Evolutionary conservation across 768 basidiomycete genomes (phyloP).

Genomic region (Mycena filopes): DNA sequence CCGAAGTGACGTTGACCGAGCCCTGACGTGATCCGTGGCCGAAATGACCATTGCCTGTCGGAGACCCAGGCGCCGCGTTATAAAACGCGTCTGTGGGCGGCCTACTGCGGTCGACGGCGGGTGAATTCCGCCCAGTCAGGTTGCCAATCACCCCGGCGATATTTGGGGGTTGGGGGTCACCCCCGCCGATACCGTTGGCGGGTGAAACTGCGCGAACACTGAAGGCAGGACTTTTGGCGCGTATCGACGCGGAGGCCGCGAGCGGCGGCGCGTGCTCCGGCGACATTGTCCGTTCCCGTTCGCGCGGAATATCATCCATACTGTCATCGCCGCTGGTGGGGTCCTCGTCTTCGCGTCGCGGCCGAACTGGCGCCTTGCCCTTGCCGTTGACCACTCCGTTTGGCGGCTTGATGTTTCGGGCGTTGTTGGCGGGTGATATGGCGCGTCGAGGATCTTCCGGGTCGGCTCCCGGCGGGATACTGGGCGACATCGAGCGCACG

Average conservation of each 20-base stretch:
- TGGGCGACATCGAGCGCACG: constrained; percentile 76
- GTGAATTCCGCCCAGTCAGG: constrained; percentile 52
- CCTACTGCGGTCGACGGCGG: constrained; percentile 59
- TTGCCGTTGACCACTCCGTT: constrained; percentile 62
- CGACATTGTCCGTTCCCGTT: constrained; percentile 64
- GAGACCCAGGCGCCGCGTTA: constrained; percentile 52
- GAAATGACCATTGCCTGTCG: constrained; percentile 55
- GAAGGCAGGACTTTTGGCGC: constrained; percentile 69
- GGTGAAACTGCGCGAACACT: constrained; percentile 72
- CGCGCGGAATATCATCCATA: constrained; percentile 62
- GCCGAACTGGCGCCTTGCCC: constrained; percentile 63
- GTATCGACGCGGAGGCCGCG: constrained; percentile 37
- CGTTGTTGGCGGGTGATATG: constrained; percentile 68
- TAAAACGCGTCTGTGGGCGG: constrained; percentile 75
- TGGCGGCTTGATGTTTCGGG: constrained; percentile 50
- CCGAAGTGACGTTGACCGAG: constrained; percentile 78
- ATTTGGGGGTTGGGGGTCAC: constrained; percentile 56
- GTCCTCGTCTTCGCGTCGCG: constrained; percentile 58
- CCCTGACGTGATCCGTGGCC: constrained; percentile 57
- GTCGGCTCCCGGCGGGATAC: constrained; percentile 53
- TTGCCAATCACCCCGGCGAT: constrained; percentile 66
- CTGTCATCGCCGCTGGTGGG: constrained; percentile 60
- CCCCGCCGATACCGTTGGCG: constrained; percentile 42
- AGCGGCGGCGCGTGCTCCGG: constrained; percentile 55
- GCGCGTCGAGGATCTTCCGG: constrained; percentile 71